phyloP scores from a whole-genome alignment of 352 stramenopile genomes.

The Globisporangium abappressorium region DNA sequence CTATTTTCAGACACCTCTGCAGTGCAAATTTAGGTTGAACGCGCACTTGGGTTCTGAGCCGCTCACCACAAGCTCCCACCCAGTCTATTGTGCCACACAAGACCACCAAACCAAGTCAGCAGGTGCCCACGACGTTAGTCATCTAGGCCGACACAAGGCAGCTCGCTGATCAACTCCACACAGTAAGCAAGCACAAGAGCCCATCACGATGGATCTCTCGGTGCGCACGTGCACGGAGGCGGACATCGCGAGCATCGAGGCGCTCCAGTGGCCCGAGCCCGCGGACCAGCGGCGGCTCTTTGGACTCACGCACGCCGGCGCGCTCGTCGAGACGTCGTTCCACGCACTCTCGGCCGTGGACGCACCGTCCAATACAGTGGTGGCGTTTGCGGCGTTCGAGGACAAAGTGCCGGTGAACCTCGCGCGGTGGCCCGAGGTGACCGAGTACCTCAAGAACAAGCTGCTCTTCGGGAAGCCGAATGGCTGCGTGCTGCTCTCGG shows the following conservation, averaged over 20 bases:
- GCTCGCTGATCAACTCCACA: not conserved
- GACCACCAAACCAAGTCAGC: not conserved
- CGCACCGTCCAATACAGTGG: conserved; percentile 3
- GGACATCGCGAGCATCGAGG: conserved; percentile 39
- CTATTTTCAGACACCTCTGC: not conserved
- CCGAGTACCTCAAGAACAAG: conserved; percentile 63
- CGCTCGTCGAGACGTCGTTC: conserved; percentile 60
- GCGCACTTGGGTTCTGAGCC: not conserved
- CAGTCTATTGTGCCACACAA: not conserved
- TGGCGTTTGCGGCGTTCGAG: conserved; percentile 66
- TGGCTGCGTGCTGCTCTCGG: conserved; percentile 51
- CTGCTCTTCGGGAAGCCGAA: conserved; percentile 43
- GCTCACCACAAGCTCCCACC: not conserved
- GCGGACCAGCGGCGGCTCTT: conserved; percentile 53
- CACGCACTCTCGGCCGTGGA: conserved; percentile 45
- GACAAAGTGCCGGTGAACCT: conserved; percentile 46
- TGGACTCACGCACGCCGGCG: conserved; percentile 50
- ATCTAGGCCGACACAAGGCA: not conserved
- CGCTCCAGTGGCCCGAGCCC: conserved; percentile 38
- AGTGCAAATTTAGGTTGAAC: not conserved
- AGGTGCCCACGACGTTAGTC: not conserved
- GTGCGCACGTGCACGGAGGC: conserved; percentile 42
- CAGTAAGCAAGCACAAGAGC: not conserved
- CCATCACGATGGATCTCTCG: conserved; percentile 26
- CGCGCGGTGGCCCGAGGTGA: conserved; percentile 51